phyloP scores from a whole-genome alignment of 192 early-diverging fungal species.

The Coemansia reversa region DNA sequence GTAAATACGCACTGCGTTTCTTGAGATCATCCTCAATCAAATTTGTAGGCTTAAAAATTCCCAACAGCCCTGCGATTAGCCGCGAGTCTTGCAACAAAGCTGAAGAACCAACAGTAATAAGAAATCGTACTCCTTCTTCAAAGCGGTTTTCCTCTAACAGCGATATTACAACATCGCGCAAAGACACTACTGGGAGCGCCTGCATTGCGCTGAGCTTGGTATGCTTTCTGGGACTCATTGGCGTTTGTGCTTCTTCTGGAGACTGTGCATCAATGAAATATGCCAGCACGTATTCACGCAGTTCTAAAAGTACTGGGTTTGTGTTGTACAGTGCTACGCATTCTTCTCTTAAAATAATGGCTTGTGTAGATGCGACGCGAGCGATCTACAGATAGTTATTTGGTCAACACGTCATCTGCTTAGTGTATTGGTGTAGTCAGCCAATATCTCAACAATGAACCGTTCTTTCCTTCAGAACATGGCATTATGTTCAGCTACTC shows the following conservation, averaged over 20 bases:
- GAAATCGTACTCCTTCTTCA: slow-evolving; percentile 42
- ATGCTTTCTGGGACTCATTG: slow-evolving; percentile 8
- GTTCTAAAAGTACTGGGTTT: slow-evolving; percentile 18
- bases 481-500: not conserved
- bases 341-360: slow-evolving; percentile 8
- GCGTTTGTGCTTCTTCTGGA: not conserved
- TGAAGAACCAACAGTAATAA: slow-evolving; percentile 8
- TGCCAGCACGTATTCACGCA: slow-evolving; percentile 35
- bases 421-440: not conserved
- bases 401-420: not conserved
- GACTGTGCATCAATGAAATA: slow-evolving; percentile 4
- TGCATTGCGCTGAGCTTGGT: slow-evolving; percentile 2
- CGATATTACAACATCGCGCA: slow-evolving; percentile 32
- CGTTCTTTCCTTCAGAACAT: not conserved
- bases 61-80: slow-evolving; percentile 24
- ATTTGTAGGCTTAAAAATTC: slow-evolving; percentile 33
- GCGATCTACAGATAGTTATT: slow-evolving; percentile 7
- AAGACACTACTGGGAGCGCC: slow-evolving; percentile 16
- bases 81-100: slow-evolving; percentile 20
- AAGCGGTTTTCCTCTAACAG: slow-evolving; percentile 40
- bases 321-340: slow-evolving; percentile 25
- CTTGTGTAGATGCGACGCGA: not conserved
- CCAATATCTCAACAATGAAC: not conserved
- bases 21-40: slow-evolving; percentile 35
- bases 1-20: slow-evolving; percentile 33